These are phyloP conservation scores for Pestalotiopsis sp. DNA, from an alignment of 2,329 filamentous ascomycete species.

Conservation along the genomic window DNA sequence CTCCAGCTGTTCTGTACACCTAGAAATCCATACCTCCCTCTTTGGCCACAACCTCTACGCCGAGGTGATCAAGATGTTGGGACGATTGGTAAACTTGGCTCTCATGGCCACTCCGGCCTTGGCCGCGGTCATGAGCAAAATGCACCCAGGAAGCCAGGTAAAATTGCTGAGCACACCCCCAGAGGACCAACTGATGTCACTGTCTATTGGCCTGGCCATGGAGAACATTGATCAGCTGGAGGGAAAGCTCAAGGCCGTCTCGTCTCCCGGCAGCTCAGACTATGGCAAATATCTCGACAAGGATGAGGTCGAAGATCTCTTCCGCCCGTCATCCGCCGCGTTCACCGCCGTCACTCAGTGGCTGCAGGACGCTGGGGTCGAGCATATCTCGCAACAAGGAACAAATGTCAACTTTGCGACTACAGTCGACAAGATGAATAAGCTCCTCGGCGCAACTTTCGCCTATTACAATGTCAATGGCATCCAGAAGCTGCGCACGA, in stretches of 20 bases:
- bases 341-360: slow-evolving; percentile 24
- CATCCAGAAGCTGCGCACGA: slow-evolving; percentile 33
- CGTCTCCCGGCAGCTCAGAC: slow-evolving; percentile 23
- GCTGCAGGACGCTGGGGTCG: slow-evolving; percentile 23
- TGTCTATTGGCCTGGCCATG: slow-evolving; percentile 29
- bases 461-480: slow-evolving; percentile 34
- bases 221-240: slow-evolving; percentile 27
- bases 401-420: slow-evolving; percentile 30
- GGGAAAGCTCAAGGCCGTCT: slow-evolving; percentile 24
- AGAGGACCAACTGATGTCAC: slow-evolving; percentile 18
- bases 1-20: background rate
- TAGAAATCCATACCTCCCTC: background rate
- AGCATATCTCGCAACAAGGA: slow-evolving; percentile 18
- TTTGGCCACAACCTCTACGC: background rate
- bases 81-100: slow-evolving; percentile 9
- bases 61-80: slow-evolving; percentile 3
- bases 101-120: slow-evolving; percentile 8
- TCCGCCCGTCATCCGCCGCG: slow-evolving; percentile 22
- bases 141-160: slow-evolving; percentile 11
- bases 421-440: slow-evolving; percentile 28
- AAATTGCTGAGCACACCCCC: slow-evolving; percentile 12
- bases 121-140: slow-evolving; percentile 20
- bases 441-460: slow-evolving; percentile 31
- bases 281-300: slow-evolving; percentile 28
- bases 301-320: slow-evolving; percentile 24